Evolutionary conservation across 163 green algal species (phyloP), one percentile per base, ranked within the genome.

Genomic region (Scenedesmus sp.): DNA sequence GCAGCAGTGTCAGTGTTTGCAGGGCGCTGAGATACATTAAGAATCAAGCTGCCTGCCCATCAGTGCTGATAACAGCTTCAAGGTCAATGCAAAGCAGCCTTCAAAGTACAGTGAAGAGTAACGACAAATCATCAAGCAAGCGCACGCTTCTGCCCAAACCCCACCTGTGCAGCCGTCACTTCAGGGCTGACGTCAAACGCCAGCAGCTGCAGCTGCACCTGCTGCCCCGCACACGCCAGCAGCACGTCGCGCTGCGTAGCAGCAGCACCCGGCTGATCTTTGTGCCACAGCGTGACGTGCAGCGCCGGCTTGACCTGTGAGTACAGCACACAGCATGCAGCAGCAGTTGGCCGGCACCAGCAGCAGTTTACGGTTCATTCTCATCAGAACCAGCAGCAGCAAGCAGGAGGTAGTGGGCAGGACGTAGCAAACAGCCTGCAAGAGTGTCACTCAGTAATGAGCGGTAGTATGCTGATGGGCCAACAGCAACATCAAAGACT

Each of bases 281-380:
- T 82, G 87, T 95, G 94, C 94, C 92, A 95, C n/a, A 95, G 77
- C 26, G 94, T 96, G 12, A 95, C 88, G 82, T 96, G 94, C 67
- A 94, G 66, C 46, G 74, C 46, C 20, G 55, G 57, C 84, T 89
- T 76, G 34, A 89, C 13, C 66, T 81, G 59, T 52, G 82, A 46
- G 62, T 9, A 83, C 20, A 52, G 59, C 57, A 88, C 52, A 74
- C 5, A 56, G 46, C 83, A 73, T 15, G 66, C 66, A 76, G 66
- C 66, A 76, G 9, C 9, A 16, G 12, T 10, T 70, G 62, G 9
- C 9, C 62, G 18, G 62, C 26, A 76, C 3, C 5, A n/a, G n/a
- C n/a, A 60, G 79, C n/a, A 85, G 26, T 59, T 26, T 26, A 52
- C 52, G 13, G 52, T 23, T 52, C 77, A 85, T 46, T 46, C 34